A percentile compares a stretch with the other conserved stretches of the same genome.
phyloP scores from a whole-genome alignment of 2,329 filamentous ascomycete species.

The Amauroascus verrucosus region DNA sequence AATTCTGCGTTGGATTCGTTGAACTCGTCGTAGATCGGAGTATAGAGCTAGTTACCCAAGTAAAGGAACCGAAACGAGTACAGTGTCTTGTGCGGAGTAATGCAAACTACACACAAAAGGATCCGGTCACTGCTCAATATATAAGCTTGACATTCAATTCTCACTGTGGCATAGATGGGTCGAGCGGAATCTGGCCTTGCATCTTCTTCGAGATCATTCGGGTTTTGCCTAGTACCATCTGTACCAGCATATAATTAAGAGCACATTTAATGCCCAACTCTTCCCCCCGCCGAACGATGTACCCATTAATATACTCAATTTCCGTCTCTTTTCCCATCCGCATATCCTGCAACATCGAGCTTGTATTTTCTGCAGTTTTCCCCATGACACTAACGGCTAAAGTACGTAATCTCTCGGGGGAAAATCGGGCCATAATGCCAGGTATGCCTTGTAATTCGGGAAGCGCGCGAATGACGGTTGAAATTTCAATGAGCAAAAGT shows the following conservation, averaged over 20 bases:
- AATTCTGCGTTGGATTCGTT: conserved; percentile 19
- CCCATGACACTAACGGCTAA: conserved; percentile 47
- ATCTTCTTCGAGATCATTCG: conserved; percentile 32
- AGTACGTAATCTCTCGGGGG: conserved; percentile 51
- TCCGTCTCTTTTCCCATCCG: conserved; percentile 56
- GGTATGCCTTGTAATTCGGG: conserved; percentile 61
- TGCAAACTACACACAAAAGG: background rate
- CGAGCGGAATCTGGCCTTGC: conserved; percentile 27
- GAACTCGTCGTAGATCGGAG: background rate
- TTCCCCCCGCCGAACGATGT: conserved; percentile 63
- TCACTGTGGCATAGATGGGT: conserved; percentile 6
- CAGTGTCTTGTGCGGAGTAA: too few relatives aligned
- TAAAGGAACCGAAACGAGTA: background rate
- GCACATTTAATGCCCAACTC: conserved; percentile 62
- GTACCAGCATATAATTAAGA: conserved; percentile 61
- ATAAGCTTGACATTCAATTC: background rate
- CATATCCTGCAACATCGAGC: conserved; percentile 59
- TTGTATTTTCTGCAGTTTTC: conserved; percentile 48
- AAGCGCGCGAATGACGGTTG: conserved; percentile 57
- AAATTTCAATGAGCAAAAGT: conserved; percentile 63
- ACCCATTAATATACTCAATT: conserved; percentile 79
- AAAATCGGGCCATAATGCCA: conserved; percentile 50
- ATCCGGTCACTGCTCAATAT: too few relatives aligned
- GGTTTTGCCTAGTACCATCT: conserved; percentile 62
- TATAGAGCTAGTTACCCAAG: background rate